Evolutionary conservation across 768 basidiomycete genomes (phyloP).

Genomic region (Podaxis sp.): DNA sequence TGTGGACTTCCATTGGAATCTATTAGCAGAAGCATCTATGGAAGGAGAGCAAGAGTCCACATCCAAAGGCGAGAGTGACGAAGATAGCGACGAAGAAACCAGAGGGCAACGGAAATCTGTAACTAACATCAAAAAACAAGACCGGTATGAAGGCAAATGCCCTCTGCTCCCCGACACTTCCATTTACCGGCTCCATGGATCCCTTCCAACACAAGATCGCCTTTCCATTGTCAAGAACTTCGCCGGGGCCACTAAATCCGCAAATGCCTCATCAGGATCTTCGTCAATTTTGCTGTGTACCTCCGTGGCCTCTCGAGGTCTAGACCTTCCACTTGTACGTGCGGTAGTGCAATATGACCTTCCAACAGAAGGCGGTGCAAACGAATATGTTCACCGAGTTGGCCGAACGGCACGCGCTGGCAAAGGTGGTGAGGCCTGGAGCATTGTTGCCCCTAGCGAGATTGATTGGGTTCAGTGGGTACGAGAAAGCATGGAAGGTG

Average conservation of each 20-base stretch:
- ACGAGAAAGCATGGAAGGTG: slow-evolving; percentile 73
- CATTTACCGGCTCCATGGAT: slow-evolving; percentile 91
- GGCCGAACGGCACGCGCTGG: slow-evolving; percentile 97
- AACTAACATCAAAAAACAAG: neutral
- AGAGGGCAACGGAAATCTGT: slow-evolving; percentile 6
- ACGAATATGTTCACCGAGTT: slow-evolving; percentile 95
- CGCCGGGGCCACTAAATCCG: slow-evolving; percentile 38
- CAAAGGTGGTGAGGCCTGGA: slow-evolving; percentile 94
- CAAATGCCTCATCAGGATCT: slow-evolving; percentile 30
- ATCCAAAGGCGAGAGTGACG: slow-evolving; percentile 10
- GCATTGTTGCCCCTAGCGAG: slow-evolving; percentile 86
- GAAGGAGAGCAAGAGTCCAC: slow-evolving; percentile 27
- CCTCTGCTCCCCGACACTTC: slow-evolving; percentile 78
- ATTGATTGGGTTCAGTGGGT: slow-evolving; percentile 90
- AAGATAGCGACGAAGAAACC: slow-evolving; percentile 28
- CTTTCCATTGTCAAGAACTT: slow-evolving; percentile 83
- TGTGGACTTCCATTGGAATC: slow-evolving; percentile 93
- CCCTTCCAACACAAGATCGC: slow-evolving; percentile 78
- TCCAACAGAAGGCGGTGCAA: slow-evolving; percentile 94
- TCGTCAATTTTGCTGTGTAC: slow-evolving; percentile 86
- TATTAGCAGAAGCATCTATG: slow-evolving; percentile 76
- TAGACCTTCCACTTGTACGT: slow-evolving; percentile 92
- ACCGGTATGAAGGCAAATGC: slow-evolving; percentile 46
- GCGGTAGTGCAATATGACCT: slow-evolving; percentile 96
- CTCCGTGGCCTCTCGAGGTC: slow-evolving; percentile 96